Conservation (phyloP, 345 rosid genomes). For the Hibiscus syriacus region DNA sequence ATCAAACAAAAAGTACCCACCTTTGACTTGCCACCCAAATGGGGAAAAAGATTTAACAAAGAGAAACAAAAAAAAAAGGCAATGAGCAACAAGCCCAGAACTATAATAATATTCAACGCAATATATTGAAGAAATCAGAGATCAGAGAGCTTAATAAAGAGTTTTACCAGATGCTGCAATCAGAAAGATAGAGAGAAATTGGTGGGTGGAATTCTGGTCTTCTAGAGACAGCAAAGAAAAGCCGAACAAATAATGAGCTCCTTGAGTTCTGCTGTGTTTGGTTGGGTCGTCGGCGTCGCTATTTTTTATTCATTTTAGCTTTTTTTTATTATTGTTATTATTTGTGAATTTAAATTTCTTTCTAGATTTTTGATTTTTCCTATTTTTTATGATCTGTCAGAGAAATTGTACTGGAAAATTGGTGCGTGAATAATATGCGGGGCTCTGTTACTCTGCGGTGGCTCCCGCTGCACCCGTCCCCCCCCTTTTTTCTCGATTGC, state of each 20-base stretch:
- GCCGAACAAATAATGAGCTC: constrained; percentile 13
- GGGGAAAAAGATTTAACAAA: constrained; percentile 17
- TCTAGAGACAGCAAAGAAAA: constrained; percentile 8
- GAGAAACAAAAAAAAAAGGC: neutral
- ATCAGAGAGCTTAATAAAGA: neutral
- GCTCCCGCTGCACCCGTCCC: too few species aligned
- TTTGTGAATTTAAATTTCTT: neutral
- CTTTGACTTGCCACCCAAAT: constrained; percentile 10
- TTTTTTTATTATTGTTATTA: neutral
- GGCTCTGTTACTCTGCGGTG: too few species aligned
- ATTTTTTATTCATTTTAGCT: neutral
- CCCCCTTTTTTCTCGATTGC: too few species aligned
- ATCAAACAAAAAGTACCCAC: constrained; percentile 4
- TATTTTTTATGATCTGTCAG: too few species aligned
- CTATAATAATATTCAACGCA: neutral
- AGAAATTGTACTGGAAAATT: too few species aligned
- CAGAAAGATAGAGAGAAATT: neutral
- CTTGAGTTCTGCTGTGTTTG: constrained; percentile 1
- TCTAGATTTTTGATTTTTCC: too few species aligned
- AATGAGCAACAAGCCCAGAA: too few species aligned
- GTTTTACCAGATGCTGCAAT: constrained; percentile 14
- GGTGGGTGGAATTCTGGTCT: neutral
- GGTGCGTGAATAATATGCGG: too few species aligned
- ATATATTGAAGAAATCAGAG: neutral
- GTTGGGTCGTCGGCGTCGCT: constrained; percentile 38